These are phyloP conservation scores for Hemileccinum impolitum DNA, from an alignment of 768 basidiomycete species.

Conservation along the genomic window DNA sequence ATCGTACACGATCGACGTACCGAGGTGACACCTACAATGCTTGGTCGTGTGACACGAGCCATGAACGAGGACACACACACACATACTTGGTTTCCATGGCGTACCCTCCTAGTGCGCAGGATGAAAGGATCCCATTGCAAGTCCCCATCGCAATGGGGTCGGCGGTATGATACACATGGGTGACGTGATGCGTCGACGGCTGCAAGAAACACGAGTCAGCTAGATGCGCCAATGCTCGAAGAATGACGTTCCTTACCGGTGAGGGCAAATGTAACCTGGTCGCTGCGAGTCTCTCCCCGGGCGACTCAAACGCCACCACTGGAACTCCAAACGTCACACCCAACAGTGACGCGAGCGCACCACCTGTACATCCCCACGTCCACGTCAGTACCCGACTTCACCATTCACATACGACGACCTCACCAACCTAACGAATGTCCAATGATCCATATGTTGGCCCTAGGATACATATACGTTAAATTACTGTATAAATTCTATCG, in stretches of 20 bases:
- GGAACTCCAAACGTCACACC: conserved; percentile 89
- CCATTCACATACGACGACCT: conserved; percentile 24
- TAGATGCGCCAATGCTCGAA: background rate
- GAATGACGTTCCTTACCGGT: conserved; percentile 49
- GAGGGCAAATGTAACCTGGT: conserved; percentile 79
- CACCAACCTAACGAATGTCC: conserved; percentile 65
- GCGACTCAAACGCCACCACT: conserved; percentile 84
- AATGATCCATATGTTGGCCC: conserved; percentile 84
- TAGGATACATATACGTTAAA: conserved; percentile 86
- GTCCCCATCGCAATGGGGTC: conserved; percentile 93
- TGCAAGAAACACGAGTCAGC: conserved; percentile 20
- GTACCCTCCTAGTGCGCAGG: conserved; percentile 85
- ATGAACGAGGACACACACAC: background rate
- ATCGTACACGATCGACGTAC: conserved; percentile 85
- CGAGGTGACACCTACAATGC: conserved; percentile 70
- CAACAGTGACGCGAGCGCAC: conserved; percentile 75
- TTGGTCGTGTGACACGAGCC: background rate
- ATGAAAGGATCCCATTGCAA: conserved; percentile 76
- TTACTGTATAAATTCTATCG: conserved; percentile 90
- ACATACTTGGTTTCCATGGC: conserved; percentile 75
- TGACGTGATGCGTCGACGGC: conserved; percentile 77
- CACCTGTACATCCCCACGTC: conserved; percentile 30
- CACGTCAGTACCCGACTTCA: conserved; percentile 21
- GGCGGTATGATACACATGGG: conserved; percentile 91
- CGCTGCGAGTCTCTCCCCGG: conserved; percentile 82